phyloP scores from a whole-genome alignment of 148 eudicot species.

The Oxyria digyna region DNA sequence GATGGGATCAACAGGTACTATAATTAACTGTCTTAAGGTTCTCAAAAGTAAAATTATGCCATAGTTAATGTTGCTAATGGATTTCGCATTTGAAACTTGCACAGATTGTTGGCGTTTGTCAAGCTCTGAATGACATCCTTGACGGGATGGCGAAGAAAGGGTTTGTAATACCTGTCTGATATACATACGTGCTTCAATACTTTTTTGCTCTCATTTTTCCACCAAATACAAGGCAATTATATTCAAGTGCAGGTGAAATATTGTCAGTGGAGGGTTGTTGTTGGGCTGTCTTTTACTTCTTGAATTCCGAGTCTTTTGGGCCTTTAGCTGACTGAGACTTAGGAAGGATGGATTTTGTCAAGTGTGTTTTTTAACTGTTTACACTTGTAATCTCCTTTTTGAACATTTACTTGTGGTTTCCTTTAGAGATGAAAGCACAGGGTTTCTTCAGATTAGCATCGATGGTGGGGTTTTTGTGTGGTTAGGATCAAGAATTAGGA shows the following conservation, averaged over 20 bases:
- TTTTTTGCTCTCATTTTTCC: constrained; percentile 3
- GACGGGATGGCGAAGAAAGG: constrained; percentile 97
- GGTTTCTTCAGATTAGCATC: background rate
- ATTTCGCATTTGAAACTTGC: background rate
- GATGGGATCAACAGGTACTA: constrained; percentile 99
- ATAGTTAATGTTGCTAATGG: background rate
- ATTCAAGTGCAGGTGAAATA: background rate
- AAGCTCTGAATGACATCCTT: constrained; percentile 78
- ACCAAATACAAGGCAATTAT: background rate
- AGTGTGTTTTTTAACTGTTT: background rate
- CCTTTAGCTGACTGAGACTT: background rate
- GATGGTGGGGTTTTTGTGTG: too few relatives aligned
- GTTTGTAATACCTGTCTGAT: constrained; percentile 60
- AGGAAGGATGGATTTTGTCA: background rate
- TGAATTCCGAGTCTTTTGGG: background rate
- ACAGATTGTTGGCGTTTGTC: constrained; percentile 94
- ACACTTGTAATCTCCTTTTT: background rate
- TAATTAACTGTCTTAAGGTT: too few relatives aligned
- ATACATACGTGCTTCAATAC: background rate
- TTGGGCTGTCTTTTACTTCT: background rate
- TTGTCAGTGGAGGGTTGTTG: background rate
- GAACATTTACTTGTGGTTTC: background rate
- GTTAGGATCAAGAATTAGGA: too few relatives aligned
- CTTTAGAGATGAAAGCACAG: background rate
- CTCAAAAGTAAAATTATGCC: constrained; percentile 2